Base-by-base conservation (phyloP, 345 rosid genomes). In the Syzygium aromaticum region DNA sequence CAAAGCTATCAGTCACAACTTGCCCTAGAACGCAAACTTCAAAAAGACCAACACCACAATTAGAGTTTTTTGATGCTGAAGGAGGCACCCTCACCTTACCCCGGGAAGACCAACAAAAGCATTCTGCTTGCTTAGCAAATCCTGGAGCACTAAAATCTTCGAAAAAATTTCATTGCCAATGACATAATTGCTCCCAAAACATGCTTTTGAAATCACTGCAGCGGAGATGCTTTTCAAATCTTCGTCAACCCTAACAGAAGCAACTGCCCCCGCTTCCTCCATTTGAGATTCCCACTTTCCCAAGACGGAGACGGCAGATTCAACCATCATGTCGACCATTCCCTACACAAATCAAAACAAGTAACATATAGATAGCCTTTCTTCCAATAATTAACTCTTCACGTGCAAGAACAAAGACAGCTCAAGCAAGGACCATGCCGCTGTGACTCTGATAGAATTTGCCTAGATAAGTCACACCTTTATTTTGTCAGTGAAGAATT, bases 191-290 rank as follows among this genome's bases (percentile, higher is more conserved):
- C 87, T 89, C 3, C 92, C 91, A 53, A 91, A 88, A 73, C 89
- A 89, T 22, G 91, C 88, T 85, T 89, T 89, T 33, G 90, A 87
- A 77, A 91, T 89, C 11, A 91, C 54, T 87, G 88, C 91, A 4
- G 91, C 92, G 6, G 90, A 87, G 27, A 89, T 52, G 85, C 77
- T 28, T 82, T 86, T 88, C 53, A 87, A 63, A 82, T 88, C 88
- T 33, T 30, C 87, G 0, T 89, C 88, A 2, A 89, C 84, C 46
- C 77, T 52, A 15, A 91, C 67, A 21, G 84, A 85, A 6, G 87
- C 91, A 49, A 54, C 40, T 16, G 88, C 88, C 6, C 91, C 89
- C 1, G n/a, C 51, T 54, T 84, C 27, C 51, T 88, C 91, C 51
- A 86, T 64, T 84, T 40, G 77, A 33, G 85, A 83, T 56, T 82